Percentiles rank a stretch among this genome's conserved stretches.
Conservation (phyloP, 192 early-diverging fungal genomes). For the Mortierella claussenii region DNA sequence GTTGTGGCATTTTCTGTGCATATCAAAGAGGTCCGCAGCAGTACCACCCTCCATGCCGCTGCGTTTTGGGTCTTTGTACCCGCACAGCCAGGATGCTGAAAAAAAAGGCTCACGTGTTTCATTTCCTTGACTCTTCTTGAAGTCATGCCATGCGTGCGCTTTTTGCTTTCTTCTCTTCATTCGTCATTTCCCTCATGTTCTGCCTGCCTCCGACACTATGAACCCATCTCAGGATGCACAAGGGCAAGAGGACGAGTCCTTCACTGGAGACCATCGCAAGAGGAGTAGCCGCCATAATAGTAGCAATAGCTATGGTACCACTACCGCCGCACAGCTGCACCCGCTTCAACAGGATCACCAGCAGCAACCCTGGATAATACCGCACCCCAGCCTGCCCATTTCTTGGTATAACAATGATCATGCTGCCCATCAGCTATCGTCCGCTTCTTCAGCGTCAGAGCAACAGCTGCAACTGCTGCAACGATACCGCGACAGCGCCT, state of each 20-base stretch:
- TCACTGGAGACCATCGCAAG: neutral
- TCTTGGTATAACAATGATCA: neutral
- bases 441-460: neutral
- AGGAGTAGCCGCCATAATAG: neutral
- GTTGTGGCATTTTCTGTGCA: too few relatives aligned
- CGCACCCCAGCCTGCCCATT: neutral
- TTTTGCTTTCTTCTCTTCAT: neutral
- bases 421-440: neutral
- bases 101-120: too few relatives aligned
- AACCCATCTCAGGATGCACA: neutral
- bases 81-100: too few relatives aligned
- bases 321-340: neutral
- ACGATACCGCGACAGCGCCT: constrained; percentile 4
- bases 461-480: neutral
- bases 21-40: too few relatives aligned
- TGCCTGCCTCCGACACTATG: neutral
- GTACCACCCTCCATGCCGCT: too few relatives aligned
- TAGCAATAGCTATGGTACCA: neutral
- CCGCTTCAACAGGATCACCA: neutral
- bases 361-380: neutral
- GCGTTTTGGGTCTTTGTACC: too few relatives aligned
- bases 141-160: neutral
- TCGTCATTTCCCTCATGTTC: neutral
- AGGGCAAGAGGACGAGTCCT: neutral
- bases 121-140: too few relatives aligned